Conservation (phyloP, 805 yeast species). For the Starmerella etchellsii region DNA sequence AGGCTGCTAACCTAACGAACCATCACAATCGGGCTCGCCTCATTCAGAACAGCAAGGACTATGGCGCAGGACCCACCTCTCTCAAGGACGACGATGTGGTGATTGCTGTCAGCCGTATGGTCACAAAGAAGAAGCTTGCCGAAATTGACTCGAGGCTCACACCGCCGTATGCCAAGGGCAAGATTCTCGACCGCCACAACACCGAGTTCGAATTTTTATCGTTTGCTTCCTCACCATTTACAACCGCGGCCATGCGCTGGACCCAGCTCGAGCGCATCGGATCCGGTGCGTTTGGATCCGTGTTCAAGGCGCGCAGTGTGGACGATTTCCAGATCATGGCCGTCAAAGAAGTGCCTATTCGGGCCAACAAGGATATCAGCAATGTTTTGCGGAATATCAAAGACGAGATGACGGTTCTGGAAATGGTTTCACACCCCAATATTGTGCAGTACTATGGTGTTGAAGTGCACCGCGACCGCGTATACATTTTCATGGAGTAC, state of each 20-base stretch:
- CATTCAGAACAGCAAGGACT: constrained; percentile 22
- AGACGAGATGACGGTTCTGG: constrained; percentile 93
- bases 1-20: constrained; percentile 35
- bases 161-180: constrained; percentile 52
- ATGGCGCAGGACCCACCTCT: constrained; percentile 27
- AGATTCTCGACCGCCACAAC: constrained; percentile 77
- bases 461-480: constrained; percentile 91
- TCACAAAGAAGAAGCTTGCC: constrained; percentile 51
- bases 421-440: constrained; percentile 90
- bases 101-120: constrained; percentile 47
- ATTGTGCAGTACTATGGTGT: constrained; percentile 95
- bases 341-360: constrained; percentile 86
- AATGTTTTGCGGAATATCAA: constrained; percentile 77
- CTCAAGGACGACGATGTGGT: constrained; percentile 43
- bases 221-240: constrained; percentile 75
- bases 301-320: constrained; percentile 78
- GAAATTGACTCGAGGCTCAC: constrained; percentile 49
- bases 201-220: constrained; percentile 78
- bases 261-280: constrained; percentile 91
- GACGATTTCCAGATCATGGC: constrained; percentile 96
- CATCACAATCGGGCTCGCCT: constrained; percentile 27
- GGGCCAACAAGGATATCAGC: constrained; percentile 72
- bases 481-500: constrained; percentile 91
- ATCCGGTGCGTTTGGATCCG: constrained; percentile 92
- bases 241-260: constrained; percentile 72